These are phyloP conservation scores for Coemansia sp. DNA, from an alignment of 192 early-diverging fungal genomes.

Conservation along the genomic window DNA sequence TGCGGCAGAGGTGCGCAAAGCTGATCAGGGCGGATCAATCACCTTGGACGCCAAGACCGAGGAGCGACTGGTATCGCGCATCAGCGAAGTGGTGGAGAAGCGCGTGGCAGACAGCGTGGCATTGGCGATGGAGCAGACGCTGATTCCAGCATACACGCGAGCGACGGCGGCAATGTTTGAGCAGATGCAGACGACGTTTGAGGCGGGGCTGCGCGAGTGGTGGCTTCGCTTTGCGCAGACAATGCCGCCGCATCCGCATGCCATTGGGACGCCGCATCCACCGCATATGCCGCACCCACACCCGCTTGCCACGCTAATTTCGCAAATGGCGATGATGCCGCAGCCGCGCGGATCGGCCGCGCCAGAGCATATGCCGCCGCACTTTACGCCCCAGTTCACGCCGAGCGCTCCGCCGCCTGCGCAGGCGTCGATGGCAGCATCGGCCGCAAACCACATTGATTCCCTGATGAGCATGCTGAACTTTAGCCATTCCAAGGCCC, in stretches of 20 bases:
- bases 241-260: constrained; percentile 21
- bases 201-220: constrained; percentile 49
- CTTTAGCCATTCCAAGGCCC: constrained; percentile 6
- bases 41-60: constrained; percentile 27
- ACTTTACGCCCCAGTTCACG: constrained; percentile 10
- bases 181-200: constrained; percentile 52
- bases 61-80: constrained; percentile 30
- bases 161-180: constrained; percentile 53
- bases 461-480: constrained; percentile 37
- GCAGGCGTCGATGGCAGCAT: constrained; percentile 7
- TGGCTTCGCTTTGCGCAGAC: constrained; percentile 48
- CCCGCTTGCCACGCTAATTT: constrained; percentile 32
- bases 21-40: constrained; percentile 3
- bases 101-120: constrained; percentile 33
- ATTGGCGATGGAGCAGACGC: constrained; percentile 36
- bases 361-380: neutral
- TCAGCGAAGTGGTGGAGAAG: constrained; percentile 25
- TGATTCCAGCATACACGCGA: constrained; percentile 49
- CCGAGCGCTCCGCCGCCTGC: constrained; percentile 8
- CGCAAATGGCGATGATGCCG: constrained; percentile 40
- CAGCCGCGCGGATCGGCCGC: constrained; percentile 16
- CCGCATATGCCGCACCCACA: constrained; percentile 13
- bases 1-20: constrained; percentile 13
- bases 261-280: constrained; percentile 10
- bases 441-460: constrained; percentile 20